These are phyloP conservation scores for Phialophora tarda DNA, from an alignment of 2,329 filamentous ascomycete species.

Conservation along the genomic window DNA sequence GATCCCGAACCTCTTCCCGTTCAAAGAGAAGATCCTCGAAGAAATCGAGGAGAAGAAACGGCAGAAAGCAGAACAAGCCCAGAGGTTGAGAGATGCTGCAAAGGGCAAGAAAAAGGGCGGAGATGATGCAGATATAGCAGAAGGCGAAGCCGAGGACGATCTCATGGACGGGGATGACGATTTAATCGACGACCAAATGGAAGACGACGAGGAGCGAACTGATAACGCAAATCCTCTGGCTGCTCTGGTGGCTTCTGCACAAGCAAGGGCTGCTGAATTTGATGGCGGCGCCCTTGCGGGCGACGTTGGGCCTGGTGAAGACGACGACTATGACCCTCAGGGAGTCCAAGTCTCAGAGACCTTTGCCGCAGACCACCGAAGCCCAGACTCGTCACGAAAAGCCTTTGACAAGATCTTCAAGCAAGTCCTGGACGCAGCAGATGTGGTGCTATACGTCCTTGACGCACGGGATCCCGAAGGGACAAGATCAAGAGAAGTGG, in stretches of 20 bases:
- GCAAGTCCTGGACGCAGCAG: conserved; percentile 83
- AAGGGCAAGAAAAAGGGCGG: conserved; percentile 58
- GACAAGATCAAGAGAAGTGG: conserved; percentile 86
- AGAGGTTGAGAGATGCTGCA: conserved; percentile 72
- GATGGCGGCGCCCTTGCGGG: conserved; percentile 68
- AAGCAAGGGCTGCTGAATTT: conserved; percentile 76
- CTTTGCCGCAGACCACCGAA: conserved; percentile 35
- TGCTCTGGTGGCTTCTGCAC: conserved; percentile 83
- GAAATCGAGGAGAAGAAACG: conserved; percentile 90
- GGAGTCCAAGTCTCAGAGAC: conserved; percentile 46
- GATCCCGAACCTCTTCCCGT: conserved; percentile 95
- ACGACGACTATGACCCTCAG: conserved; percentile 54
- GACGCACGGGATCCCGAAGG: conserved; percentile 90
- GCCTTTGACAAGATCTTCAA: conserved; percentile 97
- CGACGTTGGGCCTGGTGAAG: conserved; percentile 60
- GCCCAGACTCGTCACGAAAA: conserved; percentile 72
- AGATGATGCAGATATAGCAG: conserved; percentile 60
- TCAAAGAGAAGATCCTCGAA: conserved; percentile 92
- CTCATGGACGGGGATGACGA: conserved; percentile 55
- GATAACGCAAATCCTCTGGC: conserved; percentile 86
- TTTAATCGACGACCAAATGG: conserved; percentile 57
- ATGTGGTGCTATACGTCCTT: conserved; percentile 92
- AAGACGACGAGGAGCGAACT: conserved; percentile 61
- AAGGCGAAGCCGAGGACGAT: conserved; percentile 51
- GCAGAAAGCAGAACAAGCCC: conserved; percentile 78